These are phyloP conservation scores for Camelina laxa DNA, from an alignment of 345 rosid species.

Conservation along the genomic window DNA sequence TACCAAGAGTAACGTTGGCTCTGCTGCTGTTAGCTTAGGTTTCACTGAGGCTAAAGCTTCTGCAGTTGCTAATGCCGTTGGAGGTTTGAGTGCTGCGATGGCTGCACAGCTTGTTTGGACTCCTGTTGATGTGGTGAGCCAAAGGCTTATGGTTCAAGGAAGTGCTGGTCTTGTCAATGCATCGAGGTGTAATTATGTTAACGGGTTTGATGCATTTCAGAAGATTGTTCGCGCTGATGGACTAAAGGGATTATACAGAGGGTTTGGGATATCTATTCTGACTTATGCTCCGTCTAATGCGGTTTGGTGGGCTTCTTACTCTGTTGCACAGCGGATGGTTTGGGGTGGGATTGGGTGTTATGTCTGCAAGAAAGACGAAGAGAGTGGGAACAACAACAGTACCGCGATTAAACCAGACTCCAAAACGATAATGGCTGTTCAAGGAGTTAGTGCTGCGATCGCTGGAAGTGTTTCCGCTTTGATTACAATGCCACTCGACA, in stretches of 20 bases:
- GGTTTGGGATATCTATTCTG: slow-evolving; percentile 91
- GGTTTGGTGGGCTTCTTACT: slow-evolving; percentile 97
- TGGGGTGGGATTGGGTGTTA: slow-evolving; percentile 64
- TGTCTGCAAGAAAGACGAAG: slow-evolving; percentile 53
- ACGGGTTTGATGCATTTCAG: slow-evolving; percentile 83
- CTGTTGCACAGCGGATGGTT: slow-evolving; percentile 69
- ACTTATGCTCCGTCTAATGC: slow-evolving; percentile 97
- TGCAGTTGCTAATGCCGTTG: slow-evolving; percentile 73
- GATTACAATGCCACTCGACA: slow-evolving; percentile 93
- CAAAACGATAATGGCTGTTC: slow-evolving; percentile 81
- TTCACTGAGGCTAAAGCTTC: slow-evolving; percentile 71
- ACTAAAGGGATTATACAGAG: slow-evolving; percentile 80
- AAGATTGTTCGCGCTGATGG: slow-evolving; percentile 80
- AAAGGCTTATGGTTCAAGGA: slow-evolving; percentile 89
- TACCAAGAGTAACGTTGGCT: slow-evolving; percentile 82
- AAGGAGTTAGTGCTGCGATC: slow-evolving; percentile 93
- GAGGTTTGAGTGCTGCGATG: slow-evolving; percentile 88
- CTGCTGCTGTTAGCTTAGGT: slow-evolving; percentile 70
- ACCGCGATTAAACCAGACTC: slow-evolving; percentile 59
- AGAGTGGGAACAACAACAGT: slow-evolving; percentile 24
- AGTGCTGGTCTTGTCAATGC: slow-evolving; percentile 46
- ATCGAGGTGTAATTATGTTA: slow-evolving; percentile 62
- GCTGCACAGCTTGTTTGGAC: slow-evolving; percentile 98
- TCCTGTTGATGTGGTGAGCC: slow-evolving; percentile 93
- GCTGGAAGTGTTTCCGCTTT: slow-evolving; percentile 94